Percentiles rank a stretch among this genome's conserved stretches.
Evolutionary conservation across 495 filamentous ascomycete species (phyloP).

Genomic region (Hypoxylon perforatum): DNA sequence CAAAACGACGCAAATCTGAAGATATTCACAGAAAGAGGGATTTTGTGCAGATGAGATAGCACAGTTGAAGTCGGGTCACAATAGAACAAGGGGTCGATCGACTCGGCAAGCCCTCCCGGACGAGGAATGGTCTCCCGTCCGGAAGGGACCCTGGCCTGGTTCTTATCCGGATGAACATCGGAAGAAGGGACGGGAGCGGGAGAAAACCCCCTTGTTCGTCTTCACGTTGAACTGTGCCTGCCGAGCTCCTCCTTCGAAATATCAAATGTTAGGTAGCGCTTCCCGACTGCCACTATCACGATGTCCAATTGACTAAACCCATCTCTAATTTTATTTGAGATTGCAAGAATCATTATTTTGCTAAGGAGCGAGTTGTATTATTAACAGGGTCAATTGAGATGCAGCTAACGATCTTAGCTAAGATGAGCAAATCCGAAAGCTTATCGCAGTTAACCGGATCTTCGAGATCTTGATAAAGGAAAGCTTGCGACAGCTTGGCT

Average conservation of each 20-base stretch:
- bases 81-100: neutral
- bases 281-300: too few species aligned
- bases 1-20: neutral
- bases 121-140: neutral
- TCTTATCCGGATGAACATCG: conserved; percentile 10
- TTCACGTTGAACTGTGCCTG: neutral
- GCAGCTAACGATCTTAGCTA: conserved; percentile 4
- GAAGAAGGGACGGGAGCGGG: too few species aligned
- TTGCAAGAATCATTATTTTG: too few species aligned
- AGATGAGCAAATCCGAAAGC: conserved; percentile 25
- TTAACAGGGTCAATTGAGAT: conserved; percentile 15
- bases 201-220: neutral
- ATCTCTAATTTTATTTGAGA: too few species aligned
- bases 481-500: conserved; percentile 33
- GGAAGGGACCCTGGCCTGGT: neutral
- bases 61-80: too few species aligned
- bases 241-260: too few species aligned
- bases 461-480: conserved; percentile 5
- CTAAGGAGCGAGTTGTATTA: neutral
- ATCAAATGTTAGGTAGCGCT: too few species aligned
- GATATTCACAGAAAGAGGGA: neutral
- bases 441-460: conserved; percentile 27
- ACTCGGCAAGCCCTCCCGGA: neutral
- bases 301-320: too few species aligned
- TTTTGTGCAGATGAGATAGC: too few species aligned